Evolutionary conservation across 768 basidiomycete genomes (phyloP), one percentile per base, ranked within the genome.

Genomic region (Naganishia antarctica): DNA sequence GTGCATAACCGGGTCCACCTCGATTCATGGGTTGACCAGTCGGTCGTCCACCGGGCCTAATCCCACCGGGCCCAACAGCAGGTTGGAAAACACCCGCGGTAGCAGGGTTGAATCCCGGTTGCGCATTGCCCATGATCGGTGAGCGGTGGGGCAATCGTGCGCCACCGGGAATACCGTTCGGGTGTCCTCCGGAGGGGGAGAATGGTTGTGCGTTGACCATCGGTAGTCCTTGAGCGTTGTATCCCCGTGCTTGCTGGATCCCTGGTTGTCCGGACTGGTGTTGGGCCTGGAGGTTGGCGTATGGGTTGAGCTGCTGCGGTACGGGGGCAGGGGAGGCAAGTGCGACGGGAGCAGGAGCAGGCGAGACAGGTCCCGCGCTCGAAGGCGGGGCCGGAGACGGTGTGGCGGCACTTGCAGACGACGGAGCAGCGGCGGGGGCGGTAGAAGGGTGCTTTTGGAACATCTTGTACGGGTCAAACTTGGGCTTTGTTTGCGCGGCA

Each of bases 281-380:
- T 7, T 32, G 29, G 5, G 47, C 71, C 77, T 69, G 79, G 28
- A 61, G 25, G 69, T 67, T 79, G 68, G 67, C 80, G 74, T 46
- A 61, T 65, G 71, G 61, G 76, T 66, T 50, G 49, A 65, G 31
- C 59, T 79, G 57, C 40, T 46, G 51, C 70, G 73, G 21, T 69
- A 73, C 31, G 71, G 72, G 45, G 76, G 75, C 49, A 80, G 79
- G 73, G 26, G 81, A 76, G 49, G 84, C 84, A 43, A 86, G 81
- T 82, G 81, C 47, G 83, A 76, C 63, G 83, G 83, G 66, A 78
- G 76, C 64, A 85, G 85, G 68, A 84, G 86, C 44, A 85, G 80
- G n/a, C 79, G 75, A n/a, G 83, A 80, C 23, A 82, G 79, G 73
- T 57, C 15, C 71, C 50, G 28, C 72, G n/a, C n/a, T n/a, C n/a